Evolutionary conservation across 2,329 filamentous ascomycete genomes (phyloP).

Genomic region (Aciculosporium take): DNA sequence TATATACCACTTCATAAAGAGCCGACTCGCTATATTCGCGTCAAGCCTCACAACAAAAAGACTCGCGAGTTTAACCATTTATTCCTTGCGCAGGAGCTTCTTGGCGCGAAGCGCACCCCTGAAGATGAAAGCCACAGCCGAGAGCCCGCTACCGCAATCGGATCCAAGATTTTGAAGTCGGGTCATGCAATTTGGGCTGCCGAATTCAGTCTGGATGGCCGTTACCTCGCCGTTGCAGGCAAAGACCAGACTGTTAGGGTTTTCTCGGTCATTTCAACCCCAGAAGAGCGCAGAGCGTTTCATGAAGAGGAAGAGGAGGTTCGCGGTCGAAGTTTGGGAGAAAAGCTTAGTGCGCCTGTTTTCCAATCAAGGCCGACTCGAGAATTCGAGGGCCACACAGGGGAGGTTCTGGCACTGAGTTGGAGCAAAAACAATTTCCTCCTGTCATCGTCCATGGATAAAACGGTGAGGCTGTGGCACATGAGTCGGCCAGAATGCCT

Average conservation of each 20-base stretch:
- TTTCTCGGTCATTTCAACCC: slow-evolving; percentile 74
- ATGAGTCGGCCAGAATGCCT: slow-evolving; percentile 72
- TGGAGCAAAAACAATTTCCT: slow-evolving; percentile 99
- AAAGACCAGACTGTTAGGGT: slow-evolving; percentile 75
- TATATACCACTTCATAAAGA: slow-evolving; percentile 81
- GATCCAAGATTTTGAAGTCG: slow-evolving; percentile 27
- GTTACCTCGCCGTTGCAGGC: slow-evolving; percentile 80
- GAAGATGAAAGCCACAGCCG: slow-evolving; percentile 16
- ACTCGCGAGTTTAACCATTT: slow-evolving; percentile 68
- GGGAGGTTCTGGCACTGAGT: slow-evolving; percentile 77
- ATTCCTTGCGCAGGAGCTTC: slow-evolving; percentile 86
- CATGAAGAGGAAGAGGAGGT: slow-evolving; percentile 43
- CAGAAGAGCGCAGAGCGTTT: slow-evolving; percentile 61
- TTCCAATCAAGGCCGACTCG: slow-evolving; percentile 66
- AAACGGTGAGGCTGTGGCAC: slow-evolving; percentile 91
- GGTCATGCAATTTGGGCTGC: slow-evolving; percentile 76
- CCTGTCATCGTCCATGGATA: slow-evolving; percentile 93
- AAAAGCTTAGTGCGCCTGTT: slow-evolving; percentile 74
- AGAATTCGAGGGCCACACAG: slow-evolving; percentile 71
- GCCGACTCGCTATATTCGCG: slow-evolving; percentile 80
- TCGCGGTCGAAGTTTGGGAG: slow-evolving; percentile 22
- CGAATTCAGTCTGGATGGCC: slow-evolving; percentile 86
- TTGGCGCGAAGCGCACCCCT: slow-evolving; percentile 34
- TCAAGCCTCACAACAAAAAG: slow-evolving; percentile 69
- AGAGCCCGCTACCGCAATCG: slow-evolving; percentile 22